Evolutionary conservation across 768 basidiomycete species (phyloP).

Genomic region (Amanita inopinata): DNA sequence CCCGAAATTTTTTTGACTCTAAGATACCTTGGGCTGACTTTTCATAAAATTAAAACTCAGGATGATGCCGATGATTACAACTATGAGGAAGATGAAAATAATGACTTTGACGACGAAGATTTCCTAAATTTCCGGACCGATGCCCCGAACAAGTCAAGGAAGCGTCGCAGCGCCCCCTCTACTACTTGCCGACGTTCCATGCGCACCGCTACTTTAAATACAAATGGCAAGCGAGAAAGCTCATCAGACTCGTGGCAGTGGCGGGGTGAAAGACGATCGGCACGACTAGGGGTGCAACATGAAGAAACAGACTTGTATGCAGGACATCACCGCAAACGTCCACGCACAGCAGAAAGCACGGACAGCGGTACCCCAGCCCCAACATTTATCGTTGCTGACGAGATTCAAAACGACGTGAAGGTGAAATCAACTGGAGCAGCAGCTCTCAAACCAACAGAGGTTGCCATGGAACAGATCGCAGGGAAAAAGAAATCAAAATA

Average conservation of each 20-base stretch:
- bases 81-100: conserved; percentile 54
- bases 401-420: conserved; percentile 27
- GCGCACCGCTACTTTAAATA: conserved; percentile 36
- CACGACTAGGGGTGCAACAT: conserved; percentile 47
- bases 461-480: conserved; percentile 64
- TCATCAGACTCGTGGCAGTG: conserved; percentile 51
- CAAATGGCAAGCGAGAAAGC: conserved; percentile 43
- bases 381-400: conserved; percentile 16
- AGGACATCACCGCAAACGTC: conserved; percentile 51
- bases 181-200: conserved; percentile 43
- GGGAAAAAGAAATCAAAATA: conserved; percentile 83
- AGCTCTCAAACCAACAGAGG: conserved; percentile 60
- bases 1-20: conserved; percentile 2
- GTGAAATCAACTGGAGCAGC: conserved; percentile 52
- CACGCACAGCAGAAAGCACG: conserved; percentile 68
- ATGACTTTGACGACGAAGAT: conserved; percentile 43
- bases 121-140: conserved; percentile 30
- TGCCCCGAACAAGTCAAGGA: conserved; percentile 34
- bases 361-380: conserved; percentile 43
- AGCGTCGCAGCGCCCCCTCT: conserved; percentile 22
- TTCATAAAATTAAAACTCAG: conserved; percentile 25
- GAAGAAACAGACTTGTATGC: conserved; percentile 40
- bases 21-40: conserved; percentile 13
- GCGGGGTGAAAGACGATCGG: conserved; percentile 70
- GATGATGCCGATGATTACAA: conserved; percentile 53